Conservation (phyloP, 139 green algal species). For the Pleodorina starrii region DNA sequence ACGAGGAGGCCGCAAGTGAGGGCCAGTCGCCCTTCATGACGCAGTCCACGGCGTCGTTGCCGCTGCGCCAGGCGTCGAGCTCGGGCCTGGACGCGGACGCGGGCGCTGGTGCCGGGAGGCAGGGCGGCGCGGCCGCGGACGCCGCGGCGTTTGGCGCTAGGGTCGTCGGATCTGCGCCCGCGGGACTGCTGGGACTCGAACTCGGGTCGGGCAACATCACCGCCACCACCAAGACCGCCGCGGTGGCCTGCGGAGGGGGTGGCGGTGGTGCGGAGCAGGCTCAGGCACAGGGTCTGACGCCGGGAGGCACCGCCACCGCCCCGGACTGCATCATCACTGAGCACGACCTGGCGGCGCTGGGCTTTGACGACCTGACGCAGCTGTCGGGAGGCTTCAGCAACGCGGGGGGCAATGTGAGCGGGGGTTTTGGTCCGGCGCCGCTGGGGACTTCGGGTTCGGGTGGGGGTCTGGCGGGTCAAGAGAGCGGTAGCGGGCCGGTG, state of each 20-base stretch:
- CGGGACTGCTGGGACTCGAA: no score
- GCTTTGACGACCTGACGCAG: slow-evolving; percentile 47
- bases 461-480: not conserved
- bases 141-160: not conserved
- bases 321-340: slow-evolving; percentile 46
- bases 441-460: not conserved
- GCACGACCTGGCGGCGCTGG: slow-evolving; percentile 25
- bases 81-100: not conserved
- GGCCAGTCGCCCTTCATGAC: not conserved
- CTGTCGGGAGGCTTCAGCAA: slow-evolving; percentile 19
- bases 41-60: not conserved
- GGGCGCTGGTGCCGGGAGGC: not conserved
- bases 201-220: not conserved
- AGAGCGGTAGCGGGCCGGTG: not conserved
- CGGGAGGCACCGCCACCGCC: not conserved
- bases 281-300: no score
- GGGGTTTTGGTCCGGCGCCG: not conserved
- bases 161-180: not conserved
- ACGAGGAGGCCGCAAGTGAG: slow-evolving; percentile 34
- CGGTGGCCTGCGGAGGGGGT: not conserved
- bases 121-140: not conserved
- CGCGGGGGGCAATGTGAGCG: not conserved
- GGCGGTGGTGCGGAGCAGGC: no score
- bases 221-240: not conserved
- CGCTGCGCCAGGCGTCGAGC: not conserved